A percentile compares a stretch with the other conserved stretches of the same genome.
These are phyloP conservation scores for Blastocystis sp. DNA, from an alignment of 352 stramenopile genomes.

Conservation along the genomic window DNA sequence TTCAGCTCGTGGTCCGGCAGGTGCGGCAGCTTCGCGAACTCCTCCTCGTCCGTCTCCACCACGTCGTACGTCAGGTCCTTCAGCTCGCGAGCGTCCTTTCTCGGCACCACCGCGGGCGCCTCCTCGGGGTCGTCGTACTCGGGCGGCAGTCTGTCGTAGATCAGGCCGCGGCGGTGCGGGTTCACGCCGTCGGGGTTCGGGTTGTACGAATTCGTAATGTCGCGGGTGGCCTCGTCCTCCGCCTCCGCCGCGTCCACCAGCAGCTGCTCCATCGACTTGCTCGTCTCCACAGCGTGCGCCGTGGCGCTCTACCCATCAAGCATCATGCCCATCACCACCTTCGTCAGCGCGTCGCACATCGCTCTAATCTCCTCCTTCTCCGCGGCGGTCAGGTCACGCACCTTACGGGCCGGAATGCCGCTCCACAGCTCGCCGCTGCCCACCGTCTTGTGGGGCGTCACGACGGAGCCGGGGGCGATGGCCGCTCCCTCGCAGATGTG, in stretches of 20 bases:
- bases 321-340: background rate
- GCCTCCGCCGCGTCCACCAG: conserved; percentile 50
- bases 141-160: conserved; percentile 61
- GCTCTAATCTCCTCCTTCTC: conserved; percentile 63
- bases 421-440: conserved; percentile 53
- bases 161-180: conserved; percentile 59
- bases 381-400: conserved; percentile 46
- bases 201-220: conserved; percentile 51
- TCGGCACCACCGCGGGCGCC: conserved; percentile 35
- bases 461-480: conserved; percentile 63
- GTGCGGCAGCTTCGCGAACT: conserved; percentile 43
- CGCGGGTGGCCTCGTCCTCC: conserved; percentile 43
- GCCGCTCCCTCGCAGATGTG: conserved; percentile 58
- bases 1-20: conserved; percentile 61
- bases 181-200: conserved; percentile 46
- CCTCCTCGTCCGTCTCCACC: conserved; percentile 57
- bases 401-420: conserved; percentile 59
- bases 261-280: conserved; percentile 41
- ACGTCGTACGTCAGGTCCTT: background rate
- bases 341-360: conserved; percentile 31
- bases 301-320: conserved; percentile 42
- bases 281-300: conserved; percentile 31
- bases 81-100: conserved; percentile 10
- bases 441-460: conserved; percentile 64
- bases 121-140: conserved; percentile 56